Evolutionary conservation across 805 yeast genomes (phyloP), one percentile per base, ranked within the genome.

Genomic region (Candida hungchunana): DNA sequence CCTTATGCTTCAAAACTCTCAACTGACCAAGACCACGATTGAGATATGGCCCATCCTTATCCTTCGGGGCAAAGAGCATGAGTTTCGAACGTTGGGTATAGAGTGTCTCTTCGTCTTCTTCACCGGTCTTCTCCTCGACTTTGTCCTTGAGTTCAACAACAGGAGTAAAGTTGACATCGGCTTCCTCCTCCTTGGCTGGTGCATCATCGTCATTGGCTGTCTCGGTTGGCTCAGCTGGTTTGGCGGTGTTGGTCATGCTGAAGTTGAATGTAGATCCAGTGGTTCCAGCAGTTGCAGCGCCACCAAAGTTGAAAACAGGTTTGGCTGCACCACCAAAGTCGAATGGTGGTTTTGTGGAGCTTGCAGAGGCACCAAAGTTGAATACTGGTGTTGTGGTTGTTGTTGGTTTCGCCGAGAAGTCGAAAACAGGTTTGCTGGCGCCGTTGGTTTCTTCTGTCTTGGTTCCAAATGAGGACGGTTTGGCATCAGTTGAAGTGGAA

Each of bases 1-100:
- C 69, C 34, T 71, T 71, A 50, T 81, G 70, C 39, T 71, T 76
- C 37, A 90, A 64, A 10, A 90, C 66, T 51, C 86, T 83, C 48
- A 88, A 66, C 33, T 81, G 89, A 4, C 97, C 97, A 3, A 88
- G 66, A 10, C 97, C 97, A 44, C 72, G 71, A 6, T 76, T 62
- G 24, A 66, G 69, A 53, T 83, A 85, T 31, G 44, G 42, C 15
- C 28, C 23, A 9, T 60, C 55, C 30, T 73, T 73, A 29, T 75
- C 69, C 16, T 66, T 69, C 3, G 74, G 57, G 31, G 75, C 72
- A 32, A 73, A 75, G 38, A 77, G 66, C 73, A 77, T 77, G 30
- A 87, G 64, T 53, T 87, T 87, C 4, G 90, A 73, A 51, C 83
- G 73, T 50, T 83, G 79, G 29, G 79, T 73, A 48, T 72, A 83